Evolutionary conservation across 2,329 filamentous ascomycete genomes (phyloP), one percentile per base, ranked within the genome.

Genomic region (Phialophora verrucosa): DNA sequence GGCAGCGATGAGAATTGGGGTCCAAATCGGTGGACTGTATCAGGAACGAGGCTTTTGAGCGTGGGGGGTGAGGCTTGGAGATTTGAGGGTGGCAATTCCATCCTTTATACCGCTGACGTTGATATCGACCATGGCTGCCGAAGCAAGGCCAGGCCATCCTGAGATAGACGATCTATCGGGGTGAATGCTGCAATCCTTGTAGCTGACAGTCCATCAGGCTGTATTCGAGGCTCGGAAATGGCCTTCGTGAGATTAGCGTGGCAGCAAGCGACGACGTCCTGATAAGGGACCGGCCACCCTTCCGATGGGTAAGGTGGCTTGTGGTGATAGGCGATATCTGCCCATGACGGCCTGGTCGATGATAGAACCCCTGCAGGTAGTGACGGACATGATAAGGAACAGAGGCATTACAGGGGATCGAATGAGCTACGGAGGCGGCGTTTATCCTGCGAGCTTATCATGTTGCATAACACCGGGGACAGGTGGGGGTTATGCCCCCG

Each of bases 81-180:
- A 2, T 27, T 29, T 23, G 10, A 29, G 1, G 49, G 25, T 51
- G 25, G 4, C 25, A 12, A 4, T 23, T 51, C 20, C 49, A 51
- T 51, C 49, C 38, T 51, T 51, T 51, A 51, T 51, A 51, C 23
- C 20, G 49, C 38, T 44, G 14, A n/a, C 17, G 38, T 27, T 27
- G 20, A 27, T 29, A 27, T 29, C 49, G 23, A 14, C 49, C 17
- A 49, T n/a, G 44, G 44, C 10, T 51, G 25, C 5, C 12, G n/a
- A 3, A 20, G 7, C 4, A 23, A 17, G 25, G 20, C 25, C 49
- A 51, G 49, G 11, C 8, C 25, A 25, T 1, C 20, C 4, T 6
- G n/a, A 25, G 20, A 29, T 51, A 51, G 49, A 51, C 7, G 38
- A 44, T 44, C 38, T 44, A 44, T 44, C 38, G 14, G 17, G 6